phyloP scores from a whole-genome alignment of 2,329 filamentous ascomycete genomes.

The Colletotrichum siamense region DNA sequence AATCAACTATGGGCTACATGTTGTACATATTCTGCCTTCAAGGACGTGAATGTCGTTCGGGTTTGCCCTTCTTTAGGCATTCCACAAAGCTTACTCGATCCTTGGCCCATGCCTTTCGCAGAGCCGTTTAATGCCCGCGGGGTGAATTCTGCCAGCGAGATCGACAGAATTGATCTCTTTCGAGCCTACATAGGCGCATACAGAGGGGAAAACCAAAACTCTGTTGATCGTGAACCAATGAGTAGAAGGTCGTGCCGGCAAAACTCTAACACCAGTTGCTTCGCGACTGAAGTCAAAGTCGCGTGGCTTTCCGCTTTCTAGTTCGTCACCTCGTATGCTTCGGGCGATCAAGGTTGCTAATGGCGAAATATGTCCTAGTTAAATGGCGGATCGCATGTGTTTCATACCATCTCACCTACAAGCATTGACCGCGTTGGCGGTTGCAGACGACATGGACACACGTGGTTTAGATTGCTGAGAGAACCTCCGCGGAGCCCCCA shows the following conservation, averaged over 20 bases:
- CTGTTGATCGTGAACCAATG: neutral
- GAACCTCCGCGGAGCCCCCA: neutral
- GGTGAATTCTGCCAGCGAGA: neutral
- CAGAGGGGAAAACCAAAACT: neutral
- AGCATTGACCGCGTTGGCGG: neutral
- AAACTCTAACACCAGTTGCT: neutral
- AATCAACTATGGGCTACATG: accelerated
- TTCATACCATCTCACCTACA: neutral
- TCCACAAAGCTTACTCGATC: neutral
- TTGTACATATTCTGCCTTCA: neutral
- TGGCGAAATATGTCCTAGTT: neutral
- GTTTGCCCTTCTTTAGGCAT: neutral
- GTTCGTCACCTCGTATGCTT: neutral
- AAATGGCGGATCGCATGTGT: neutral
- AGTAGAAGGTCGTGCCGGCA: neutral
- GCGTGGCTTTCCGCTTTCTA: neutral
- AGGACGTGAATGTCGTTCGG: neutral
- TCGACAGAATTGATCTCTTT: neutral
- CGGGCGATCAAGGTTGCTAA: neutral
- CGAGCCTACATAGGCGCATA: neutral
- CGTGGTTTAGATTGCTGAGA: neutral
- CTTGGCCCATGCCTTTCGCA: neutral
- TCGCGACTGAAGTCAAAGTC: neutral
- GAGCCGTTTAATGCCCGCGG: neutral
- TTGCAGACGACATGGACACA: neutral